phyloP scores from a whole-genome alignment of 495 filamentous ascomycete species.

The Cercophora sp. region DNA sequence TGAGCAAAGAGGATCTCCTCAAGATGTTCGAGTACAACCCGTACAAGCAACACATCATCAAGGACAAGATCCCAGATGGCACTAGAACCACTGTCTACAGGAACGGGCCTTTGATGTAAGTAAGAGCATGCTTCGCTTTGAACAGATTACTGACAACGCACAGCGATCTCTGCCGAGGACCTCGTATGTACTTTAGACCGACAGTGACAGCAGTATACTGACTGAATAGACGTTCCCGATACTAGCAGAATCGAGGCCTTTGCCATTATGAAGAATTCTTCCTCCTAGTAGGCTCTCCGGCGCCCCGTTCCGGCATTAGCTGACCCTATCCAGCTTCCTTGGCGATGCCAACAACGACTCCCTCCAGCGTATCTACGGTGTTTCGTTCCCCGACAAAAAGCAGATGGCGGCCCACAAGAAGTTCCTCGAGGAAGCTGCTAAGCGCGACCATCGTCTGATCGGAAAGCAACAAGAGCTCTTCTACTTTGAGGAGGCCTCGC shows the following conservation, averaged over 20 bases:
- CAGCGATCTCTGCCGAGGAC: conserved; percentile 51
- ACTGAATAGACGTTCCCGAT: conserved; percentile 65
- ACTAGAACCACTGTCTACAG: conserved; percentile 92
- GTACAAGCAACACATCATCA: conserved; percentile 88
- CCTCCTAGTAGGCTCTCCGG: conserved; percentile 57
- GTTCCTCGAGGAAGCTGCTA: conserved; percentile 91
- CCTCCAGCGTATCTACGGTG: conserved; percentile 90
- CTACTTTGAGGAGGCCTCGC: conserved; percentile 89
- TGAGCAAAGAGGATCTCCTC: conserved; percentile 83
- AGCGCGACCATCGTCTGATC: conserved; percentile 87
- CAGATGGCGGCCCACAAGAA: conserved; percentile 83
- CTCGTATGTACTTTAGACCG: conserved; percentile 33
- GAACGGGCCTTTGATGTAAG: conserved; percentile 47
- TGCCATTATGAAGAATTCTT: conserved; percentile 88
- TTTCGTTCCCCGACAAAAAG: conserved; percentile 98
- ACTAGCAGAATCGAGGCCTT: conserved; percentile 91
- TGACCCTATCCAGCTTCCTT: conserved; percentile 55
- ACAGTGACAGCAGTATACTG: conserved; percentile 21
- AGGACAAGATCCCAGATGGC: conserved; percentile 82
- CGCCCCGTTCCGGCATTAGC: neutral
- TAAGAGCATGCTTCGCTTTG: neutral
- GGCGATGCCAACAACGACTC: conserved; percentile 91
- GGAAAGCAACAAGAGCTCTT: conserved; percentile 94
- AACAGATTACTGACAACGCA: neutral
- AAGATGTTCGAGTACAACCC: conserved; percentile 94